phyloP scores from a whole-genome alignment of 176 grass and related monocot genomes.

The Coix lacrymajobi region DNA sequence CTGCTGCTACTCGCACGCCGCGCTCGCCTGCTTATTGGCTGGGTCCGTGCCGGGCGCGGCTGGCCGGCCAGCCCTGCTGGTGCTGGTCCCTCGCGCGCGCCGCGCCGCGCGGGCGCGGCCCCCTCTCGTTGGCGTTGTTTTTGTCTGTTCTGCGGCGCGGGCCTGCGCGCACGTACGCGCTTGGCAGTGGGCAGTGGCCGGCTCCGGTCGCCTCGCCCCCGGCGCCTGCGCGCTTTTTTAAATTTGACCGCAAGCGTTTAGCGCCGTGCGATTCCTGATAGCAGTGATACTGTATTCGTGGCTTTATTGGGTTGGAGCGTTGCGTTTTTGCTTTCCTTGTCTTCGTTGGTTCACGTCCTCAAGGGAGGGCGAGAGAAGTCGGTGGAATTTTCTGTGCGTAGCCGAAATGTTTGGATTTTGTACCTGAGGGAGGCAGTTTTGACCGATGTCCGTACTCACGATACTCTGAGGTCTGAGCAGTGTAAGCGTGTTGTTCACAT shows the following conservation, averaged over 20 bases:
- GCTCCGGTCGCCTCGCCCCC: neutral
- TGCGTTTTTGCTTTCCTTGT: neutral
- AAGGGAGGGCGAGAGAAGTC: neutral
- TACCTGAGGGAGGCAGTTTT: neutral
- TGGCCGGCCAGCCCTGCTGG: no score
- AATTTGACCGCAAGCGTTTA: neutral
- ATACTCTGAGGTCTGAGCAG: neutral
- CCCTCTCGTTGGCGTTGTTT: neutral
- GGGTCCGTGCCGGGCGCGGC: neutral
- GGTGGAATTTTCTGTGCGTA: neutral
- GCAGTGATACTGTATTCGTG: neutral
- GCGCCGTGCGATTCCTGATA: neutral
- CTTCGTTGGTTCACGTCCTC: neutral
- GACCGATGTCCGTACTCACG: neutral
- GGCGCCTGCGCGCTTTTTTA: neutral
- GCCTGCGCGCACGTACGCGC: slow-evolving; percentile 28
- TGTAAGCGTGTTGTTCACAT: neutral
- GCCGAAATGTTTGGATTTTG: neutral
- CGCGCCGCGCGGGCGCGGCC: neutral
- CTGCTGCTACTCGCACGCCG: neutral
- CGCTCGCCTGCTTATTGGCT: neutral
- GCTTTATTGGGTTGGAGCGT: neutral
- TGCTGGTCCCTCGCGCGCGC: neutral
- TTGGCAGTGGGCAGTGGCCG: neutral
- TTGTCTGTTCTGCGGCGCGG: neutral